Conservation (phyloP, 2,329 filamentous ascomycete genomes). For the Tolypocladium ovalisporum region DNA sequence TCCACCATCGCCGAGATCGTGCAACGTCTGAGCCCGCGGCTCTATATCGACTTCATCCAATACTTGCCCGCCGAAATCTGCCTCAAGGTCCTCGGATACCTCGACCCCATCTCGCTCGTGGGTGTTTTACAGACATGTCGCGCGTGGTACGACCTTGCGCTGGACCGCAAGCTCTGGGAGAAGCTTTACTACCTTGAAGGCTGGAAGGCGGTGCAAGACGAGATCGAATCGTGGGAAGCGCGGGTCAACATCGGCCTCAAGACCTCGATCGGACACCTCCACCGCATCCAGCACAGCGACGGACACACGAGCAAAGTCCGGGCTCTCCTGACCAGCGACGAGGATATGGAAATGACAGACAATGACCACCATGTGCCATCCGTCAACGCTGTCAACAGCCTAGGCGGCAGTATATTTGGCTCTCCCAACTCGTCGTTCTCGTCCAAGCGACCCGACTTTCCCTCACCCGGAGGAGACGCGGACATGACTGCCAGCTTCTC, state of each 20-base stretch:
- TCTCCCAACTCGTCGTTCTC: slow-evolving; percentile 21
- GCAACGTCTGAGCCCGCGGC: slow-evolving; percentile 64
- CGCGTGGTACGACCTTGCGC: slow-evolving; percentile 68
- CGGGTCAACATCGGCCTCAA: slow-evolving; percentile 36
- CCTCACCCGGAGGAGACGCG: slow-evolving; percentile 15
- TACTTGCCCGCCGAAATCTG: slow-evolving; percentile 86
- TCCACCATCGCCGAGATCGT: slow-evolving; percentile 73
- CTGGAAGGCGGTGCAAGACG: slow-evolving; percentile 61
- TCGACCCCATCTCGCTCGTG: slow-evolving; percentile 72
- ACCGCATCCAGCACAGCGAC: slow-evolving; percentile 33
- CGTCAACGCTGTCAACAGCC: slow-evolving; percentile 10
- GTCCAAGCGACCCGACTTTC: slow-evolving; percentile 12
- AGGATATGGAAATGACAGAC: slow-evolving; percentile 39
- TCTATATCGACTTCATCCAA: slow-evolving; percentile 86
- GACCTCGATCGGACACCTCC: slow-evolving; percentile 27
- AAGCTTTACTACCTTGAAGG: slow-evolving; percentile 74
- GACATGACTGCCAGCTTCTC: slow-evolving; percentile 15
- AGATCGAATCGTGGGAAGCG: slow-evolving; percentile 57
- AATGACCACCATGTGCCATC: slow-evolving; percentile 15
- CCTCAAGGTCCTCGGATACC: slow-evolving; percentile 76
- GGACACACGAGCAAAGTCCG: slow-evolving; percentile 45
- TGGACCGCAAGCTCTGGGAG: slow-evolving; percentile 82
- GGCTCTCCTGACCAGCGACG: slow-evolving; percentile 36
- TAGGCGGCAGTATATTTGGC: slow-evolving; percentile 21
- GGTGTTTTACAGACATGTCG: slow-evolving; percentile 69